Evolutionary conservation across 1,284 basidiomycete species (phyloP).

Genomic region (Fomitiporia mediterranea): DNA sequence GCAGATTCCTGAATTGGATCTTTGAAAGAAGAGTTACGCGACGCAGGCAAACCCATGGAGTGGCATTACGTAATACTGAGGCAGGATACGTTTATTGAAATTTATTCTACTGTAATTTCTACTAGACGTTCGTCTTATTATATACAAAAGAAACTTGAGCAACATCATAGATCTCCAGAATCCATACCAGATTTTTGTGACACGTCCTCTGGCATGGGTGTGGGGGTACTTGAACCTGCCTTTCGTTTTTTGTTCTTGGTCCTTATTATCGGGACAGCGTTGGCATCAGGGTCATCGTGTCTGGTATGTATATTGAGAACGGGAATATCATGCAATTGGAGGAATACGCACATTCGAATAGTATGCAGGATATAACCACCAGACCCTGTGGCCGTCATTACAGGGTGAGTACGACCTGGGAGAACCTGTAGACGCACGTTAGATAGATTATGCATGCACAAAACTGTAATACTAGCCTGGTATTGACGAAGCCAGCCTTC

Average conservation of each 20-base stretch:
- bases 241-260: conserved; percentile 30
- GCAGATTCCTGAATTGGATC: no score
- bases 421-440: conserved; percentile 48
- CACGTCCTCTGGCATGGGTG: not conserved
- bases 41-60: no score
- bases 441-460: not conserved
- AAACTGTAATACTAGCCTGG: conserved; percentile 46
- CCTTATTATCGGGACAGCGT: conserved; percentile 41
- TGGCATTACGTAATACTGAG: no score
- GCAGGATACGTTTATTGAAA: no score
- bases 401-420: conserved; percentile 93
- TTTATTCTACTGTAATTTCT: no score
- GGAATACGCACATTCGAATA: conserved; percentile 69
- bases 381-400: conserved; percentile 87
- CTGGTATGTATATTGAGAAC: conserved; percentile 32
- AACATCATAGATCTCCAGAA: not conserved
- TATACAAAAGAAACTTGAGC: not conserved
- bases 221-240: not conserved
- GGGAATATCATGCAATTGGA: not conserved
- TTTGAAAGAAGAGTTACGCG: no score
- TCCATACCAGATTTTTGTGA: not conserved
- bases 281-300: conserved; percentile 63
- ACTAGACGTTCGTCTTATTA: no score
- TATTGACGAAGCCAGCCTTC: conserved; percentile 91
- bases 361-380: conserved; percentile 87